Evolutionary conservation across 805 yeast genomes (phyloP).

Genomic region (Schwanniomyces pseudopolymorphus): DNA sequence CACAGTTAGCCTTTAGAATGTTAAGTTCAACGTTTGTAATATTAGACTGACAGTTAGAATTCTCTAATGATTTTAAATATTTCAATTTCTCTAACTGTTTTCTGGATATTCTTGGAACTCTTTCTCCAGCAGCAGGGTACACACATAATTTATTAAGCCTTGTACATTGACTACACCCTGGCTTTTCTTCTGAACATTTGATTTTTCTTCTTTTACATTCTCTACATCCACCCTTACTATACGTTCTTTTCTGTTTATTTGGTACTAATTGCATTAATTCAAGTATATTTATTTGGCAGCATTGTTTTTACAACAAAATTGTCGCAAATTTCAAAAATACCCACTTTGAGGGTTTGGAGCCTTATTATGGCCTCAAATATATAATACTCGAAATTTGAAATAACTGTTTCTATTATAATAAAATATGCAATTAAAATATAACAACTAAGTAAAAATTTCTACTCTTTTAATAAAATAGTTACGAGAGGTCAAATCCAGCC

Average conservation of each 20-base stretch:
- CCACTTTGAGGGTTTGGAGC: no score
- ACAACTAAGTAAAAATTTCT: no score
- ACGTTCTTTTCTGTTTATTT: slow-evolving; percentile 11
- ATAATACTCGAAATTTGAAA: no score
- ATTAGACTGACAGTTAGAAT: no score
- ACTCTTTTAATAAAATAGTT: no score
- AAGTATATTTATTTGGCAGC: no score
- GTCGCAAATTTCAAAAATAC: neutral
- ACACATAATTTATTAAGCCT: slow-evolving; percentile 27
- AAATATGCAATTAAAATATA: no score
- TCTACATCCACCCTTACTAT: slow-evolving; percentile 38
- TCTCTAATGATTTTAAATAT: neutral
- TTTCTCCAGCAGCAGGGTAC: slow-evolving; percentile 28
- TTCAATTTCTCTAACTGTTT: slow-evolving; percentile 4
- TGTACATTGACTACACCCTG: slow-evolving; percentile 34
- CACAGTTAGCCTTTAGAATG: no score
- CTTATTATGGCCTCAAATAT: no score
- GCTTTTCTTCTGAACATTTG: slow-evolving; percentile 39
- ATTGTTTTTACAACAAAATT: neutral
- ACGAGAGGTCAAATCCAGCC: slow-evolving; percentile 88
- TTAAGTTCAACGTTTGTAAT: no score
- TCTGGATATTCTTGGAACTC: slow-evolving; percentile 22
- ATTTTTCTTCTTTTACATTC: slow-evolving; percentile 45
- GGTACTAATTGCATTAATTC: neutral
- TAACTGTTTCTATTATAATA: no score